A percentile compares a stretch with the other conserved stretches of the same genome.
phyloP scores from a whole-genome alignment of 2,329 filamentous ascomycete genomes.

The Leptographium procerum region DNA sequence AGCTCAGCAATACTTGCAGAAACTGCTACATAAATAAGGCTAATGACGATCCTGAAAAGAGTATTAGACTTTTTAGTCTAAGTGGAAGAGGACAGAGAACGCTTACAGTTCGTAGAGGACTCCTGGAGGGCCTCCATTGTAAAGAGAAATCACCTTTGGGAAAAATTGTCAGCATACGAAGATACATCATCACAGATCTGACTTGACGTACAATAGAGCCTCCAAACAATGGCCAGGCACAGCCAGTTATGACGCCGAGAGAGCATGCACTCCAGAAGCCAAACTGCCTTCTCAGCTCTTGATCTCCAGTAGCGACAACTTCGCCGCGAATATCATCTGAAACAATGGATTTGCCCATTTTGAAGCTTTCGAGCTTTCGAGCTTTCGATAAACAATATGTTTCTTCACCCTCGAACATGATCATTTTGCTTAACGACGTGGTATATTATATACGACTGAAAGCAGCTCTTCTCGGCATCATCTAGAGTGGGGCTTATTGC shows the following conservation, averaged over 20 bases:
- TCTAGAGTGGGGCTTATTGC: too few relatives aligned
- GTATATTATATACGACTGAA: too few relatives aligned
- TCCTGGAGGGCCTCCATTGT: conserved; percentile 4
- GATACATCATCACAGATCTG: background rate
- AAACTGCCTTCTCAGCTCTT: background rate
- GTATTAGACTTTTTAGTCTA: background rate
- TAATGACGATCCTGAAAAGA: conserved; percentile 22
- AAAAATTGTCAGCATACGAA: background rate
- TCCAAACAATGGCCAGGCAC: background rate
- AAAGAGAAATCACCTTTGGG: background rate
- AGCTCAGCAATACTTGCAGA: conserved; percentile 49
- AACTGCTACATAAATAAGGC: conserved; percentile 44
- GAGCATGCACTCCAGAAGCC: background rate
- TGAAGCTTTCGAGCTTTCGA: too few relatives aligned
- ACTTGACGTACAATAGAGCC: background rate
- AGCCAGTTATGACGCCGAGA: background rate
- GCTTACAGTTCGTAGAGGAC: conserved; percentile 4
- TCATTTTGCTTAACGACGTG: too few relatives aligned
- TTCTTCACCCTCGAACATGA: too few relatives aligned
- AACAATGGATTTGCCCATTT: too few relatives aligned
- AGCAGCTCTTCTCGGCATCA: too few relatives aligned
- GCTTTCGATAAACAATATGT: too few relatives aligned
- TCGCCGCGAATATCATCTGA: too few relatives aligned
- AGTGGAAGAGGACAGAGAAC: background rate
- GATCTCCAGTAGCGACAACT: too few relatives aligned